phyloP scores from a whole-genome alignment of 768 basidiomycete genomes.

The Phylloporus arenicola region DNA sequence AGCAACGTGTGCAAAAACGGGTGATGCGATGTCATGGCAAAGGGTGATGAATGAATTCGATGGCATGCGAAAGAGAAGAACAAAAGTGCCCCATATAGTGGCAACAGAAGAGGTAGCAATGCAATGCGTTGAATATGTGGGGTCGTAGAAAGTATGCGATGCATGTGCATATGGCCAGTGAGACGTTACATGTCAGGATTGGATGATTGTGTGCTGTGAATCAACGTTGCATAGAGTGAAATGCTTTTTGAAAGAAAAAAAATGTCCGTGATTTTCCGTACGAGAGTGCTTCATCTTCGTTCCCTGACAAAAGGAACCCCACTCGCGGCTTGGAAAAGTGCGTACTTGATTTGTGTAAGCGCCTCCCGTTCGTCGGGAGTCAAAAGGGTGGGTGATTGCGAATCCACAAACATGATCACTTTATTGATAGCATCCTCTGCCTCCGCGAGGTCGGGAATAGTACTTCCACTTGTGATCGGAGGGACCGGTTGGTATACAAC shows the following conservation, averaged over 20 bases:
- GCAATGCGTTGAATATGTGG: slow-evolving; percentile 23
- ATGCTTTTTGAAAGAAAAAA: slow-evolving; percentile 19
- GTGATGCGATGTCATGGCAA: slow-evolving; percentile 18
- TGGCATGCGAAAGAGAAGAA: slow-evolving; percentile 22
- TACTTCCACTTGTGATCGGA: slow-evolving; percentile 28
- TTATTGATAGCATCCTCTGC: slow-evolving; percentile 52
- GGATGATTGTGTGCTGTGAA: slow-evolving; percentile 8
- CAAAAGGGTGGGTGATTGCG: slow-evolving; percentile 29
- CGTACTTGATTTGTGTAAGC: slow-evolving; percentile 46
- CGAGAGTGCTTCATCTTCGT: slow-evolving; percentile 18
- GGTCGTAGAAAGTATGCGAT: slow-evolving; percentile 16
- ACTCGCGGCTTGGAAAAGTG: slow-evolving; percentile 46
- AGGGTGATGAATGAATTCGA: slow-evolving; percentile 11
- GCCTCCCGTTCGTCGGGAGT: slow-evolving; percentile 33
- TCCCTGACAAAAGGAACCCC: slow-evolving; percentile 34
- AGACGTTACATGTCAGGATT: slow-evolving; percentile 12
- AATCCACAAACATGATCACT: slow-evolving; percentile 50
- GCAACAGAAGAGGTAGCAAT: slow-evolving; percentile 10
- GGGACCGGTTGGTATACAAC: slow-evolving; percentile 32
- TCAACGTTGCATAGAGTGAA: slow-evolving; percentile 9
- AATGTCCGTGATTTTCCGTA: slow-evolving; percentile 1
- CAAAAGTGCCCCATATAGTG: slow-evolving; percentile 13
- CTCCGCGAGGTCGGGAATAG: slow-evolving; percentile 39
- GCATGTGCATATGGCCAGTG: slow-evolving; percentile 22
- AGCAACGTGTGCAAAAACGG: slow-evolving; percentile 14